Evolutionary conservation across 2,329 filamentous ascomycete species (phyloP), one percentile per base, ranked within the genome.

Genomic region (Elsinoe perseae): DNA sequence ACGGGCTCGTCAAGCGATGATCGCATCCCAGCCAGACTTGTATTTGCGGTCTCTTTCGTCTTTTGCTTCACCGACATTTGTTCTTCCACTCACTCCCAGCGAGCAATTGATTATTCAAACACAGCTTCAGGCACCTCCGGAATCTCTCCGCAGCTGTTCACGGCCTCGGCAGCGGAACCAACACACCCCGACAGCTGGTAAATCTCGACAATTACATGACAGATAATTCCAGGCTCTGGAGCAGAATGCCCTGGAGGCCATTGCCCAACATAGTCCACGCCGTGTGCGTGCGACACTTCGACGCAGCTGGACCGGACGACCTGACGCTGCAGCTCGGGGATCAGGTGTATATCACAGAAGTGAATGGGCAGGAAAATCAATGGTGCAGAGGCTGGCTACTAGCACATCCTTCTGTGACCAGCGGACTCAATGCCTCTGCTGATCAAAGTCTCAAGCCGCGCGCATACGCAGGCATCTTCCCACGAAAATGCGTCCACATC

Each of bases 381-480:
- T 98, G 93, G 95, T 87, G 92, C 72, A 86, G 93, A 56, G 93
- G 93, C 58, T 98, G 98, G 72, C 80, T 98, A 59, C 87, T 98
- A 63, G 90, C 93, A 61, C 92, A 93, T 54, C 93, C 93, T 18
- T 95, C 90, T 64, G 76, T 98, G 68, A 81, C 98, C 58, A 89
- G 93, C 16, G 93, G 92, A 48, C 76, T 98, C 69, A 97, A 90
- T 9, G 92, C 87, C 60, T 84, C 87, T 65, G 92, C 90, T 70
- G 92, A 93, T 48, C 89, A 96, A 71, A 95, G 91, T 0, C 83
- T 97, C 28, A 92, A 97, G 73, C 90, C 92, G 58, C 84, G 93
- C 62, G 93, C 98, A 58, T 98, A 97, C 69, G 95, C 91, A n/a
- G 93, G 93, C 64, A 95, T 98, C 66, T 98, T 98, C 68, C 93